Evolutionary conservation across 306 rosid species (phyloP).

Genomic region (Sicyos baderoa): DNA sequence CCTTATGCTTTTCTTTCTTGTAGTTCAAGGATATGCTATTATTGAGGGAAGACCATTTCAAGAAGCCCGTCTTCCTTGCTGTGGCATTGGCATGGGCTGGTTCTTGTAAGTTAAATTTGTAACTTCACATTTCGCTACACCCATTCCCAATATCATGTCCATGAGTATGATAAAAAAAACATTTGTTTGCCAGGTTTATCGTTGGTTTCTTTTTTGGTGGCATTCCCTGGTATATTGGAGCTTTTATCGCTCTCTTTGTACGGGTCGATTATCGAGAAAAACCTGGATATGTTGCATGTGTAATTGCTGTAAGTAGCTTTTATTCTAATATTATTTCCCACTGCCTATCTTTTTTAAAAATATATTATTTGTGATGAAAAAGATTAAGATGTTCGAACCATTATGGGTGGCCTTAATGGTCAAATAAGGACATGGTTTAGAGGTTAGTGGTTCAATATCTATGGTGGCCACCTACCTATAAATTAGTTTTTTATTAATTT

Average conservation of each 20-base stretch:
- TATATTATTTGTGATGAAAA: background rate
- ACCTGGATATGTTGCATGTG: constrained; percentile 76
- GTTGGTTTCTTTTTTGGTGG: constrained; percentile 71
- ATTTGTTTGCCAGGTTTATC: constrained; percentile 48
- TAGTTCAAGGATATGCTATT: constrained; percentile 49
- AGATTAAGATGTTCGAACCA: background rate
- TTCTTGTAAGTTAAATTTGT: constrained; percentile 47
- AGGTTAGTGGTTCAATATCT: no score
- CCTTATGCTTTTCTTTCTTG: background rate
- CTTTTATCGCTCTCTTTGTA: constrained; percentile 47
- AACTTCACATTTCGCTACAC: background rate
- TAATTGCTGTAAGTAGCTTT: constrained; percentile 58
- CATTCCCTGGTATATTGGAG: constrained; percentile 69
- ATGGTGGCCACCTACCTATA: no score
- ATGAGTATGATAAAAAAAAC: background rate
- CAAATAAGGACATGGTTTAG: no score
- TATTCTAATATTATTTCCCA: background rate
- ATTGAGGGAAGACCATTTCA: constrained; percentile 45
- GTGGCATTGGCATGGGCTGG: constrained; percentile 79
- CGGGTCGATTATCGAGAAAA: constrained; percentile 70
- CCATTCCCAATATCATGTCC: background rate
- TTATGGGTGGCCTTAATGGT: no score
- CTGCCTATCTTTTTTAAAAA: constrained; percentile 5
- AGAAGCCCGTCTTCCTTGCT: constrained; percentile 58
- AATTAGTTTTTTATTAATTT: no score